Conservation (phyloP, 1,284 basidiomycete species). For the Tilletia caries region DNA sequence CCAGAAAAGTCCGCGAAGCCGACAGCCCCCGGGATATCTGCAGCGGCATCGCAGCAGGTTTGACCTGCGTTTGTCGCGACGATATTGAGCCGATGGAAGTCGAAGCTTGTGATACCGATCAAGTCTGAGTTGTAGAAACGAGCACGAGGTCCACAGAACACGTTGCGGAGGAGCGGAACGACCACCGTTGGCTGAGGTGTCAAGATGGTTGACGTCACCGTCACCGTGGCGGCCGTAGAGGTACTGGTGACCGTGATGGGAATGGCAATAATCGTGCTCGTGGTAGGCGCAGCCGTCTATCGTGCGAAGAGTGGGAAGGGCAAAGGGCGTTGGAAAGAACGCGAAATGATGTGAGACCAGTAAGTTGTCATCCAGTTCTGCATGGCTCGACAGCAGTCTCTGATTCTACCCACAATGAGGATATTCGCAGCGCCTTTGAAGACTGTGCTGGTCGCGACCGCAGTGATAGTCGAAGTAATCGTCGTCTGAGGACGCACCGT, state of each 20-base stretch:
- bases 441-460: neutral
- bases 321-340: too few species aligned
- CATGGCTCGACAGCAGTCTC: too few species aligned
- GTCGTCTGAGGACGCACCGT: neutral
- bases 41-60: neutral
- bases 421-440: neutral
- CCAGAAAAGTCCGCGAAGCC: neutral
- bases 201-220: neutral
- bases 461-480: neutral
- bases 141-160: neutral
- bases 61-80: neutral
- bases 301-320: too few species aligned
- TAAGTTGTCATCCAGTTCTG: too few species aligned
- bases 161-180: neutral
- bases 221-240: neutral
- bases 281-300: neutral
- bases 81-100: neutral
- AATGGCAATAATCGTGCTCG: neutral
- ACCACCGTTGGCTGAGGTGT: neutral
- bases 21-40: neutral
- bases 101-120: neutral
- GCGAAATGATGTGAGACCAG: neutral
- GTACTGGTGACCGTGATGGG: conserved; percentile 1
- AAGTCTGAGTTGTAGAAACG: neutral
- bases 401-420: neutral